Evolutionary conservation across 257 asterid species (phyloP).

Genomic region (Solanum sitiens): DNA sequence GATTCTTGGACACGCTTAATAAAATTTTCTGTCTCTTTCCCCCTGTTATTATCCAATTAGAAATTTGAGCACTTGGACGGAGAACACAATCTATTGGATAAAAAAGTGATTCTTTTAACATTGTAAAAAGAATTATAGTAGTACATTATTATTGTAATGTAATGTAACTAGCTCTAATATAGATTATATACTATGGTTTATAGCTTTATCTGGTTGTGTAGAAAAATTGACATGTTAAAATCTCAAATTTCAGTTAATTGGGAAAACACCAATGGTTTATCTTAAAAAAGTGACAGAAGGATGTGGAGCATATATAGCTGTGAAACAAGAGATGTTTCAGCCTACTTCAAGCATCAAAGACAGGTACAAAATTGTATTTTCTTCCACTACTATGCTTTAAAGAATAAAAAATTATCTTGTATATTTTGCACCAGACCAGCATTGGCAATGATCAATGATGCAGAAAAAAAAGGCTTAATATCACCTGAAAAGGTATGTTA

Average conservation of each 20-base stretch:
- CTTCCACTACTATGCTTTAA: background rate
- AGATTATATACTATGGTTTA: background rate
- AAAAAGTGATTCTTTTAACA: too few species aligned
- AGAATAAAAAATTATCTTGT: background rate
- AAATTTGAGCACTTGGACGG: too few species aligned
- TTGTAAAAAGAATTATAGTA: too few species aligned
- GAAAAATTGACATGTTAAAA: background rate
- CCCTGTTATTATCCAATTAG: too few species aligned
- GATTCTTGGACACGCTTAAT: too few species aligned
- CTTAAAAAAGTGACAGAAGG: slow-evolving; percentile 81
- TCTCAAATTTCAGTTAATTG: slow-evolving; percentile 52
- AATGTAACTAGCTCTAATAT: too few species aligned
- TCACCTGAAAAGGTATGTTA: slow-evolving; percentile 65
- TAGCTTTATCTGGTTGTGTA: too few species aligned
- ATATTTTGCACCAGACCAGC: slow-evolving; percentile 50
- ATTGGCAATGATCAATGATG: slow-evolving; percentile 74
- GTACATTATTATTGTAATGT: too few species aligned
- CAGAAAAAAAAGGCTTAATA: slow-evolving; percentile 80
- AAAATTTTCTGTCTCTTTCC: too few species aligned
- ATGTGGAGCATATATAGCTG: slow-evolving; percentile 88
- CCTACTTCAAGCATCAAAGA: slow-evolving; percentile 99
- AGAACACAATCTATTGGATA: too few species aligned
- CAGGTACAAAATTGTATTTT: slow-evolving; percentile 29
- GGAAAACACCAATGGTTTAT: slow-evolving; percentile 84
- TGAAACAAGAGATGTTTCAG: slow-evolving; percentile 95